These are phyloP conservation scores for Platanus orientalis DNA, from an alignment of 164 flowering plant genomes.

Conservation along the genomic window DNA sequence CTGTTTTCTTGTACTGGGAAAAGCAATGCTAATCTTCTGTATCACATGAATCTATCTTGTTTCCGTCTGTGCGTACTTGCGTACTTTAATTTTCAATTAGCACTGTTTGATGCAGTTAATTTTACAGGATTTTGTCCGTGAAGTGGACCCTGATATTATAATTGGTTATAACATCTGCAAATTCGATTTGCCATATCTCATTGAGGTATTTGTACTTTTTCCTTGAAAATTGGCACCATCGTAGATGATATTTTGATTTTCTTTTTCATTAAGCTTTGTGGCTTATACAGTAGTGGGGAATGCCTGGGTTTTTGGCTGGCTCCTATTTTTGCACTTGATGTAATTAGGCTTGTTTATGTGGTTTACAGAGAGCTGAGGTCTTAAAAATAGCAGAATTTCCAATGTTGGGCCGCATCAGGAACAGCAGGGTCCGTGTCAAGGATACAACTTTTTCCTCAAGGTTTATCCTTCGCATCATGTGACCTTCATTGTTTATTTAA, in stretches of 20 bases:
- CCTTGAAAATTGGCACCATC: not conserved
- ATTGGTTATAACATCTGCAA: slow-evolving; percentile 99
- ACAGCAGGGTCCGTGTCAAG: slow-evolving; percentile 75
- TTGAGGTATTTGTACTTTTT: slow-evolving; percentile 53
- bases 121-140: slow-evolving; percentile 78
- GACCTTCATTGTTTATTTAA: not conserved
- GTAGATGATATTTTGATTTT: too few relatives aligned
- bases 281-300: not conserved
- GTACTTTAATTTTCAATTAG: not conserved
- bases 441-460: slow-evolving; percentile 92
- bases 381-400: slow-evolving; percentile 88
- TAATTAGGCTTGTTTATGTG: slow-evolving; percentile 9
- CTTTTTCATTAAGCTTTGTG: too few relatives aligned
- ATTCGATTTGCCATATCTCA: slow-evolving; percentile 97
- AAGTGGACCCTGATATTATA: slow-evolving; percentile 95
- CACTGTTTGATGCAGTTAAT: slow-evolving; percentile 1
- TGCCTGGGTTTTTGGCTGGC: too few relatives aligned
- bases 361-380: slow-evolving; percentile 71
- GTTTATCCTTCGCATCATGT: slow-evolving; percentile 30
- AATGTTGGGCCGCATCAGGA: slow-evolving; percentile 82
- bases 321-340: not conserved
- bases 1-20: too few relatives aligned
- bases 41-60: not conserved
- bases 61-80: not conserved
- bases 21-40: not conserved